phyloP scores from a whole-genome alignment of 352 stramenopile species.

The Phytophthora hibernalis region DNA sequence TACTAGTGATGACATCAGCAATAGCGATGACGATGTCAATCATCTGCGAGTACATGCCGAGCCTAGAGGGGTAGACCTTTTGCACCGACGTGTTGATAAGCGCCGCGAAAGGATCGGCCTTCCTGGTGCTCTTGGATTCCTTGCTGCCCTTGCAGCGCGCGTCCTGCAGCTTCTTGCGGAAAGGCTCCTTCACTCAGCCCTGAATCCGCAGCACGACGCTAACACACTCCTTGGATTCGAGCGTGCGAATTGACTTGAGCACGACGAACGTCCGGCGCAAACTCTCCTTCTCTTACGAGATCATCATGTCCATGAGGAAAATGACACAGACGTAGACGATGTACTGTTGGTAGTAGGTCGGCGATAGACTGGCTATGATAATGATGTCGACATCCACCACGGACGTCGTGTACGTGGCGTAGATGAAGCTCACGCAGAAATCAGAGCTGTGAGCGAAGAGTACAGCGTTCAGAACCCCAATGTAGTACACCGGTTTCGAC shows the following conservation, averaged over 20 bases:
- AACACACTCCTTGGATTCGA: conserved; percentile 87
- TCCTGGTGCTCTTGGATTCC: conserved; percentile 30
- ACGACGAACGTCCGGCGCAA: conserved; percentile 80
- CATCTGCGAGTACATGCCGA: conserved; percentile 83
- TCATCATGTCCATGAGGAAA: conserved; percentile 86
- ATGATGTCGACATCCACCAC: conserved; percentile 69
- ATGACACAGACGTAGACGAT: conserved; percentile 70
- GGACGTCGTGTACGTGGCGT: conserved; percentile 78
- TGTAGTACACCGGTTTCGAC: conserved; percentile 82
- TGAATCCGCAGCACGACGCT: conserved; percentile 76
- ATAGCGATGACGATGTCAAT: conserved; percentile 82
- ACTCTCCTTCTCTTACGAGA: conserved; percentile 84
- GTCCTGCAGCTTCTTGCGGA: conserved; percentile 63
- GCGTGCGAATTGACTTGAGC: conserved; percentile 80
- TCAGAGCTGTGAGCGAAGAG: conserved; percentile 79
- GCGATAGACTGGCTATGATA: conserved; percentile 60
- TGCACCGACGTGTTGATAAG: conserved; percentile 78
- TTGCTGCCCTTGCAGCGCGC: conserved; percentile 64
- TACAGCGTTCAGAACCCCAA: conserved; percentile 84
- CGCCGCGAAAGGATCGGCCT: conserved; percentile 21
- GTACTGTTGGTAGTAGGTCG: conserved; percentile 76
- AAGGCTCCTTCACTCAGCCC: conserved; percentile 71
- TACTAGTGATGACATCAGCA: conserved; percentile 71
- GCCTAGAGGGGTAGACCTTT: conserved; percentile 74
- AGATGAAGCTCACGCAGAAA: conserved; percentile 83